Base-by-base conservation (phyloP, 805 yeast species). In the Kodamaea sagamina region DNA sequence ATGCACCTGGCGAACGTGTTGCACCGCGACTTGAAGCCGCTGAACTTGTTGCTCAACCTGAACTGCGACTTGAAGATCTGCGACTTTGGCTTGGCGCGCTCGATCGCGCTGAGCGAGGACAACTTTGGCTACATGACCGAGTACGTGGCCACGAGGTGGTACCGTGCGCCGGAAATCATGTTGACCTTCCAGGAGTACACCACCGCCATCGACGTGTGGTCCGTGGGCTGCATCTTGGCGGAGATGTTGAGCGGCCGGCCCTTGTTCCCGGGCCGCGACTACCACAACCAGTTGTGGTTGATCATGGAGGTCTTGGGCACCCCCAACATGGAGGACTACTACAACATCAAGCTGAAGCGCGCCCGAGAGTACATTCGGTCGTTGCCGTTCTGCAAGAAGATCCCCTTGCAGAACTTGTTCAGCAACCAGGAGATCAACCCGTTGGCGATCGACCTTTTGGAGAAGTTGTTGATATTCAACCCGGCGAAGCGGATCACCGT, bases 141-240 rank as follows among this genome's bases (percentile, higher is more conserved):
- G 64, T 92, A 92, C 61, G 98, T 92, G 34, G 98, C 98, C 7
- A 92, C 98, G 3, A 73, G 98, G 51, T 92, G 98, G 97, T 92
- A 92, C 64, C 74, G 98, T 44, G 98, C 98, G 0, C 98, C 98
- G 0, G 98, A 92, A 57, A 89, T 92, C 61, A 92, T 92, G 98
- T 75, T 92, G 39, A 89, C 96, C 10, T 89, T 90, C 55, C 92
- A 89, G 50, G 88, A 86, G 56, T 92, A 92, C 67, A 86, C 97
- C 18, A 86, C 92, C 28, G 97, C 97, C 26, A 92, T 92, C 57
- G 98, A 92, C 65, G 81, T 92, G 24, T 92, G 98, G 98, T 85
- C 95, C 2, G 96, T 89, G 16, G 98, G 98, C 4, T 92, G 98
- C 65, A 92, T 92, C 28, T 70, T 92, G 43, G 97, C 96, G 0